Evolutionary conservation across 2,329 filamentous ascomycete species (phyloP).

Genomic region (Paracorniculantispora psalliotae): DNA sequence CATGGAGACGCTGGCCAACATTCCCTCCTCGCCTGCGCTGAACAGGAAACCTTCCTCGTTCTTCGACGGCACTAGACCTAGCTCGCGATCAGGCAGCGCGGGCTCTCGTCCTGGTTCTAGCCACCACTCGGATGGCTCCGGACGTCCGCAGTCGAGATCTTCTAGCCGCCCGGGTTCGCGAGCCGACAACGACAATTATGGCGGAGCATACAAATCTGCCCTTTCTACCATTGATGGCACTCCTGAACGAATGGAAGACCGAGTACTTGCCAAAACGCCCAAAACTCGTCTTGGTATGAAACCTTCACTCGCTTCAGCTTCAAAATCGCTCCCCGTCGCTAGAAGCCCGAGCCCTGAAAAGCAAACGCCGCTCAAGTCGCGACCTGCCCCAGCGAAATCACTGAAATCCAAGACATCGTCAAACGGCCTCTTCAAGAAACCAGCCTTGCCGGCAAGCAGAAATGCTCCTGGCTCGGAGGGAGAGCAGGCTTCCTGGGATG

Average conservation of each 20-base stretch:
- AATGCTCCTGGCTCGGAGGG: constrained; percentile 16
- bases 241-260: constrained; percentile 30
- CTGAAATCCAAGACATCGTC: constrained; percentile 49
- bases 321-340: constrained; percentile 23
- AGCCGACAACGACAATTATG: constrained; percentile 43
- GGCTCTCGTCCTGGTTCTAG: constrained; percentile 51
- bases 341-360: constrained; percentile 38
- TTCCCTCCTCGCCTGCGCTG: constrained; percentile 72
- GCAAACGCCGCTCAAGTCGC: constrained; percentile 32
- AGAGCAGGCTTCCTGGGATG: constrained; percentile 25
- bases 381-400: constrained; percentile 39
- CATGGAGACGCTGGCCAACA: constrained; percentile 72
- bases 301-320: constrained; percentile 18
- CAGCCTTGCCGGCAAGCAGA: constrained; percentile 38
- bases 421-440: constrained; percentile 51
- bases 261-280: constrained; percentile 20
- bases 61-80: constrained; percentile 60
- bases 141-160: constrained; percentile 43
- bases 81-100: constrained; percentile 41
- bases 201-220: constrained; percentile 40
- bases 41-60: constrained; percentile 66
- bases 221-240: constrained; percentile 41
- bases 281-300: constrained; percentile 22
- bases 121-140: constrained; percentile 58
- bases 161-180: constrained; percentile 53